phyloP scores from a whole-genome alignment of 495 filamentous ascomycete genomes.

The Penicillium longicatenatum region DNA sequence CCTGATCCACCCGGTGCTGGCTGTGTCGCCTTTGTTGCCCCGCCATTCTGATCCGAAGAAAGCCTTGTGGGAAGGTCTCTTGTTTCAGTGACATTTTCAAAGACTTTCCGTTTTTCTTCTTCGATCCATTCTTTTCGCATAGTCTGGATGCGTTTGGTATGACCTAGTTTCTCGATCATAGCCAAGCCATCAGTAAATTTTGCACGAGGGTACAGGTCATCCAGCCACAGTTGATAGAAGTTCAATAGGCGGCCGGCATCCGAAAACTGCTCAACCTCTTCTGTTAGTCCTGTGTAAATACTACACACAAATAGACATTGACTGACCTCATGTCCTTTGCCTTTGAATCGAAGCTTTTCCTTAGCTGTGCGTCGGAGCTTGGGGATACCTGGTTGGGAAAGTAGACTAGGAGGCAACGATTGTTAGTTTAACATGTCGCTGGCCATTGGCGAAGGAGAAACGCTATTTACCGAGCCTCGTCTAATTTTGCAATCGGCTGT shows the following conservation, averaged over 20 bases:
- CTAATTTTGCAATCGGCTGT: conserved; percentile 78
- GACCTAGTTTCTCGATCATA: conserved; percentile 93
- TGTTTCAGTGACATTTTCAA: conserved; percentile 1
- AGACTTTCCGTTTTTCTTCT: conserved; percentile 52
- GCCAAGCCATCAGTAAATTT: conserved; percentile 87
- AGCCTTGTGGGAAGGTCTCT: conserved; percentile 4
- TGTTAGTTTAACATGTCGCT: background rate
- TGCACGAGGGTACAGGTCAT: conserved; percentile 92
- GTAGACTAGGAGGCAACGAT: conserved; percentile 52
- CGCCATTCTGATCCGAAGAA: conserved; percentile 10
- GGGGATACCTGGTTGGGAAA: conserved; percentile 80
- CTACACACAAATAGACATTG: background rate
- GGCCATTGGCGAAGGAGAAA: background rate
- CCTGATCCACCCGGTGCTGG: background rate
- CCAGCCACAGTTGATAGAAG: conserved; percentile 95
- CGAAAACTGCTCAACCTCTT: conserved; percentile 61
- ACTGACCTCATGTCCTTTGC: conserved; percentile 88
- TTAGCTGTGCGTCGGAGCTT: conserved; percentile 73
- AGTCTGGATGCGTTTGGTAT: conserved; percentile 71
- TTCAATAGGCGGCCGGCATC: conserved; percentile 81
- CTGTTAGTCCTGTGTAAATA: conserved; percentile 8
- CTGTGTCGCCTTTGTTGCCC: background rate
- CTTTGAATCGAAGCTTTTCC: conserved; percentile 76
- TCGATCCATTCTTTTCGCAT: conserved; percentile 87
- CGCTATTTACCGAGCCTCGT: conserved; percentile 66